A percentile compares a stretch with the other conserved stretches of the same genome.
These are phyloP conservation scores for Pyrrhoderma noxium DNA, from an alignment of 1,284 basidiomycete species.

Conservation along the genomic window DNA sequence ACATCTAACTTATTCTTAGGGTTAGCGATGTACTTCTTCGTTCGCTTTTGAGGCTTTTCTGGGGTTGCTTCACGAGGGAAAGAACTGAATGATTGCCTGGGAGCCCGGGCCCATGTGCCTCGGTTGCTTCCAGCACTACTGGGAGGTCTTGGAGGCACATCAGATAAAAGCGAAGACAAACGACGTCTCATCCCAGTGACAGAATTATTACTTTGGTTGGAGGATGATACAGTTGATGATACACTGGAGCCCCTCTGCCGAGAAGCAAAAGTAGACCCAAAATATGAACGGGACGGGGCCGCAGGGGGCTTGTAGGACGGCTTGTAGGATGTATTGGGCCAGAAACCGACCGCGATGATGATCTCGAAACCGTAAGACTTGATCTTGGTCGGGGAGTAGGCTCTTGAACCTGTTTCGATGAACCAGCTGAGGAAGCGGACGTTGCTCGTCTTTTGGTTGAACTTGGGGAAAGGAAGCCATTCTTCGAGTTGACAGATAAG, in stretches of 20 bases:
- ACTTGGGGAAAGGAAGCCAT: conserved; percentile 10
- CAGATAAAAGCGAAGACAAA: conserved; percentile 54
- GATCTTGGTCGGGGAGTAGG: conserved; percentile 19
- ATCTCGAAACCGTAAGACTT: conserved; percentile 43
- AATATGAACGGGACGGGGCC: conserved; percentile 31
- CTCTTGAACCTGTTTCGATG: conserved; percentile 5
- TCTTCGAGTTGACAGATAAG: conserved; percentile 7
- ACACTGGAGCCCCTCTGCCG: conserved; percentile 68
- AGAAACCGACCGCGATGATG: conserved; percentile 49
- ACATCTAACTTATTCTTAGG: conserved; percentile 87
- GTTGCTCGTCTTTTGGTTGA: conserved; percentile 20
- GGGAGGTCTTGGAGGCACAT: conserved; percentile 23
- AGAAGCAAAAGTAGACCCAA: conserved; percentile 68
- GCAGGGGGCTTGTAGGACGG: conserved; percentile 21
- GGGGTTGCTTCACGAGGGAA: conserved; percentile 39
- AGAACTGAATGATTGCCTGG: conserved; percentile 46
- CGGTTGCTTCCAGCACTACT: conserved; percentile 34
- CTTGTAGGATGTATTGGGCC: conserved; percentile 33
- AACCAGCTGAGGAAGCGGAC: conserved; percentile 10
- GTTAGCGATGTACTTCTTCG: conserved; percentile 74
- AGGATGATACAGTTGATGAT: conserved; percentile 31
- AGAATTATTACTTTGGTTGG: conserved; percentile 27
- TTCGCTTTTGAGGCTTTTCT: conserved; percentile 29
- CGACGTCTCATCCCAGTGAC: conserved; percentile 33
- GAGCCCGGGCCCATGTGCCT: conserved; percentile 64